Evolutionary conservation across 1,284 basidiomycete genomes (phyloP).

Genomic region (Cutaneotrichosporon dermatis): DNA sequence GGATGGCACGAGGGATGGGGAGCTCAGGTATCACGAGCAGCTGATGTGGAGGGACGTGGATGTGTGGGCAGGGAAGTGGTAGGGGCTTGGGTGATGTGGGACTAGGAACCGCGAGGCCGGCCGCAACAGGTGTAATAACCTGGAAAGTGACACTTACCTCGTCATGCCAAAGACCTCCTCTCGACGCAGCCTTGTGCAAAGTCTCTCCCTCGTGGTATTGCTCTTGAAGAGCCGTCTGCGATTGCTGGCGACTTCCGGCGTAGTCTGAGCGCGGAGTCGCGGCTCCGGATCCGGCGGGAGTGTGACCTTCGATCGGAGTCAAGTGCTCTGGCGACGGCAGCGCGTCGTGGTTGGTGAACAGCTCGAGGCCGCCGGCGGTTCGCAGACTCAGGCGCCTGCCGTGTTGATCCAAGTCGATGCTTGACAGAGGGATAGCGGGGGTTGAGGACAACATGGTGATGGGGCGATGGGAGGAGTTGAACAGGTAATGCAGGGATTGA

Average conservation of each 20-base stretch:
- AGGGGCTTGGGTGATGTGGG: background rate
- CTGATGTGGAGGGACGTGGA: too few relatives aligned
- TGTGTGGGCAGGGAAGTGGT: too few relatives aligned
- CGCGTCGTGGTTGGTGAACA: conserved; percentile 43
- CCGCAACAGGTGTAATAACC: background rate
- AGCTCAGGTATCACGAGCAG: too few relatives aligned
- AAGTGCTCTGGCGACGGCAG: conserved; percentile 44
- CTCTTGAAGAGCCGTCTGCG: conserved; percentile 15
- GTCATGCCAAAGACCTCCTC: conserved; percentile 43
- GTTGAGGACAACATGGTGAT: conserved; percentile 43
- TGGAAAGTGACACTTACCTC: conserved; percentile 29
- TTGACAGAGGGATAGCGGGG: conserved; percentile 43
- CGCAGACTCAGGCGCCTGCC: conserved; percentile 38
- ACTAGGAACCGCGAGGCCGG: background rate
- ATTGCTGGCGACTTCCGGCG: conserved; percentile 16
- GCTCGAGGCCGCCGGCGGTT: conserved; percentile 39
- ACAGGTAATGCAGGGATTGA: background rate
- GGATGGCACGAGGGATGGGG: too few relatives aligned
- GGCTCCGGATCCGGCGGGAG: conserved; percentile 19
- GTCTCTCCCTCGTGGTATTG: conserved; percentile 15
- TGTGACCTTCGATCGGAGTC: conserved; percentile 38
- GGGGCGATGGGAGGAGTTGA: background rate
- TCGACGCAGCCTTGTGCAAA: conserved; percentile 36
- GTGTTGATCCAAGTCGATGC: conserved; percentile 33
- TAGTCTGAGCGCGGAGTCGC: conserved; percentile 12